Evolutionary conservation across 331 rosid genomes (phyloP).

Genomic region (Cydonia oblonga): DNA sequence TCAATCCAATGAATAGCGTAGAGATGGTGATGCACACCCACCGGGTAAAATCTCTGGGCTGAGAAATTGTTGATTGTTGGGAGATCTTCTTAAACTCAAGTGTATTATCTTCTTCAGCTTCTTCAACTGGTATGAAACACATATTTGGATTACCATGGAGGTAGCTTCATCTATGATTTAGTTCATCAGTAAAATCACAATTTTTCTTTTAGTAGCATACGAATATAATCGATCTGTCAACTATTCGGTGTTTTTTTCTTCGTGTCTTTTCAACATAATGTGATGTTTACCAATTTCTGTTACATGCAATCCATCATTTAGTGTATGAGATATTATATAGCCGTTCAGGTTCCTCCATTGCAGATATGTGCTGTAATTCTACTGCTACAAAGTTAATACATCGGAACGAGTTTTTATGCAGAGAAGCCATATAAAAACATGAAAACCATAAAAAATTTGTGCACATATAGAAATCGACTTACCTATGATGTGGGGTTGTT

Average conservation of each 20-base stretch:
- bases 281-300: no score
- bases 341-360: not conserved
- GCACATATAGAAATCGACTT: not conserved
- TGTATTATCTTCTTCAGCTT: constrained; percentile 3
- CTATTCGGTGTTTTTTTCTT: not conserved
- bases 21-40: constrained; percentile 9
- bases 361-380: not conserved
- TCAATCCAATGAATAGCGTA: constrained; percentile 40
- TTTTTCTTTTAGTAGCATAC: not conserved
- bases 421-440: not conserved
- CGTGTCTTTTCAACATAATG: no score
- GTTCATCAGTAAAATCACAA: not conserved
- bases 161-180: not conserved
- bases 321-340: no score
- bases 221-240: not conserved
- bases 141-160: not conserved
- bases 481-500: not conserved
- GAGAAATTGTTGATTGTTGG: not conserved
- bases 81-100: not conserved
- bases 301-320: no score
- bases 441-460: not conserved
- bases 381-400: not conserved
- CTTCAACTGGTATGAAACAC: constrained; percentile 1
- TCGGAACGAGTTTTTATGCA: not conserved
- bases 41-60: not conserved